Evolutionary conservation across 176 grass and related monocot species (phyloP), one percentile per base, ranked within the genome.

Genomic region (Carex littledalei): DNA sequence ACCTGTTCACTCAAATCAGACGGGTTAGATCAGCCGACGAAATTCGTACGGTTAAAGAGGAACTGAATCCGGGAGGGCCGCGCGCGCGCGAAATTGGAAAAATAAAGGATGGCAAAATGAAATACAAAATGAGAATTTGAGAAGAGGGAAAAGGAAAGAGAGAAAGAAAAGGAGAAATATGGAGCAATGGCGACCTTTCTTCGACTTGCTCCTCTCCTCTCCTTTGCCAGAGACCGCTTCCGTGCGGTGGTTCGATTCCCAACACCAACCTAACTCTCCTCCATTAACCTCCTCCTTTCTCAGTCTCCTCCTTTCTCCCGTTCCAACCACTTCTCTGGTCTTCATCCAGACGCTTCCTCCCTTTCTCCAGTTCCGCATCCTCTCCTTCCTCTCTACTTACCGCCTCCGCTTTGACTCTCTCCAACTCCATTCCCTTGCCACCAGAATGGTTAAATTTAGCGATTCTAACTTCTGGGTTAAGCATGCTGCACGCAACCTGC

Each of bases 331-430:
- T 64, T 58, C 85, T 89, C 32, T 67, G 55, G 21, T 67, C 10
- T 82, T 97, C 86, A 87, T 97, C 52, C 89, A 90, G 74, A 88
- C 84, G 13, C 89, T 94, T 50, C 89, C 92, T 57, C 86, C 85
- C 8, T 63, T 89, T 69, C 57, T 92, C 78, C 90, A 97, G 74
- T 92, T 84, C 18, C 90, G 91, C 80, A 90, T 85, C 69, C 90
- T 97, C 83, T 92, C 92, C 71, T 97, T 97, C 86, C 84, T 94
- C 59, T 81, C 87, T 47, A 78, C 82, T 24, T 85, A 88, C 21
- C 17, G 75, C 3, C 7, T 2, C 58, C 89, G 84, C 45, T 88
- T 97, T 12, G 77, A 92, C 20, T 67, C 74, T 47, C 26, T 13
- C 47, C 90, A 69, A 61, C 21, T 91, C 24, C 87, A 73, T 18